Conservation (phyloP, 495 filamentous ascomycete species). For the Neurospora sp. region DNA sequence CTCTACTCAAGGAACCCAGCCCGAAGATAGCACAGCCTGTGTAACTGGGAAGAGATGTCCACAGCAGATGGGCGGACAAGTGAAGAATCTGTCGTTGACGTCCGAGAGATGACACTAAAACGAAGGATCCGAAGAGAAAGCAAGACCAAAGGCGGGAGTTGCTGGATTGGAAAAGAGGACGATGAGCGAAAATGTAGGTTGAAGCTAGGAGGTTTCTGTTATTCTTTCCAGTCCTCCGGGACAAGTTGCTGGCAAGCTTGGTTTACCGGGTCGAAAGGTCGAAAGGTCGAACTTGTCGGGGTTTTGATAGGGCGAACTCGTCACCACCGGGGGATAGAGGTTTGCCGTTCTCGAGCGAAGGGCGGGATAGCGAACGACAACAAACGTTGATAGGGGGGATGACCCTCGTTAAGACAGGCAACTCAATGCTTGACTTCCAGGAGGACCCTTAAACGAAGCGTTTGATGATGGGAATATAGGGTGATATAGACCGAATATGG, state of each 20-base stretch:
- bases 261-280: neutral
- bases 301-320: neutral
- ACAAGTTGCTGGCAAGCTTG: neutral
- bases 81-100: neutral
- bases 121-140: neutral
- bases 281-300: neutral
- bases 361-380: conserved; percentile 13
- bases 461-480: conserved; percentile 7
- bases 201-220: neutral
- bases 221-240: neutral
- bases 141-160: neutral
- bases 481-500: conserved; percentile 15
- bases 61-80: neutral
- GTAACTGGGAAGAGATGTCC: neutral
- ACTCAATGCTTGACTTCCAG: conserved; percentile 17
- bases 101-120: neutral
- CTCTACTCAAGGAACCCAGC: neutral
- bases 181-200: neutral
- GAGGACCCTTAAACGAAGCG: neutral
- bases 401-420: conserved; percentile 21
- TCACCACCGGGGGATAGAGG: conserved; percentile 10
- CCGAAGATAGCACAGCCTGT: neutral
- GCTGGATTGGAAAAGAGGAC: neutral
- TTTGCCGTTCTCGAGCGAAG: conserved; percentile 11
- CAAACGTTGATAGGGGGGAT: conserved; percentile 8